Evolutionary conservation across 2,329 filamentous ascomycete species (phyloP), one percentile per base, ranked within the genome.

Genomic region (Pezicula radicicola): DNA sequence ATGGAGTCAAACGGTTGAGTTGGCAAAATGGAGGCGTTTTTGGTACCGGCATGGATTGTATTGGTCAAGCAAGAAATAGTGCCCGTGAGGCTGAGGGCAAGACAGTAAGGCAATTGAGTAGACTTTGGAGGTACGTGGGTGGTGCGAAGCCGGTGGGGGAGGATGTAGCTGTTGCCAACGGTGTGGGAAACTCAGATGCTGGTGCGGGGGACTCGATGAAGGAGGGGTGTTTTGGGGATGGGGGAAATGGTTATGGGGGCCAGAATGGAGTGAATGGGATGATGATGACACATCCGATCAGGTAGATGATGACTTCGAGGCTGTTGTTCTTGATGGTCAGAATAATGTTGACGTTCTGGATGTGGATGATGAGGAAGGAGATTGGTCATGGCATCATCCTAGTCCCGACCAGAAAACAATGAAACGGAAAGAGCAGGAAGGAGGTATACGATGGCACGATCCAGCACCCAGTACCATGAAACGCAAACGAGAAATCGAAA

Each of bases 111-210:
- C 41, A 54, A 19, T 15, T 54, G n/a, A 51, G 48, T 16, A 27
- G 52, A n/a, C 19, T 54, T 18, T 54, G 49, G 48, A 50, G 48
- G 37, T 54, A 50, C 21, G 33, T 48, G 3, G 37, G 42, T 9
- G 52, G 52, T 8, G 48, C 18, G n/a, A 18, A 40, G 28, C 48
- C 48, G 19, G 48, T 50, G 41, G 48, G 48, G 28, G 48, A 50
- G 42, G 48, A 41, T 28, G 42, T 50, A 6, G 12, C 33, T 13
- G 18, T 21, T 42, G 8, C 33, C 5, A 49, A 49, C 35, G 45
- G 42, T 25, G 39, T 42, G 18, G 39, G 39, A 42, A 25, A 19
- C 21, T 21, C 21, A 21, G 39, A 9, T 18, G 15, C 15, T 18
- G 13, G 10, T 12, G 7, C 39, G 21, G 18, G 21, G 21, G 18